Base-by-base conservation (phyloP, 2,329 filamentous ascomycete species). In the Sclerotinia trifoliorum region DNA sequence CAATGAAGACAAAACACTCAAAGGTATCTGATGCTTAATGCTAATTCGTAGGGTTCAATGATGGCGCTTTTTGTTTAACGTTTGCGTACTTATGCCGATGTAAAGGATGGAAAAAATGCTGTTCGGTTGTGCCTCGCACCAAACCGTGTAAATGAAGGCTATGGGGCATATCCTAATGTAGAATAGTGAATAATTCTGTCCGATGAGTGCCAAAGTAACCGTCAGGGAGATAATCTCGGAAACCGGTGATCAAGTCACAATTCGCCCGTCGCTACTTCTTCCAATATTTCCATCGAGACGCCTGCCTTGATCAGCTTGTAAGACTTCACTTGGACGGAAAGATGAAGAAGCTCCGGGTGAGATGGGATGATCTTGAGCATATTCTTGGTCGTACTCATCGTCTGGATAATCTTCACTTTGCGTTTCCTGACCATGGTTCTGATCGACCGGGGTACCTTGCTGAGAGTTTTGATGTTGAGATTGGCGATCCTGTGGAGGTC, bases 301-400 rank as follows among this genome's bases (percentile, higher is more conserved):
- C 57, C 32, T 62, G 35, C 56, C 57, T 24, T 44, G 57, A 24
- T 67, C 56, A 42, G 29, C 48, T 29, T 52, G 56, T 19, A 63
- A 51, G 26, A 55, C 26, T 17, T 67, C 65, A 42, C 21, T 35
- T 32, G 58, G 65, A 35, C 46, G 65, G 48, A 51, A 19, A 24
- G 65, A 63, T 5, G 35, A 54, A 39, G 8, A 48, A 46, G 49
- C 26, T 39, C 42, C 42, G 29, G 67, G 62, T 8, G 67, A 66
- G 21, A 6, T 24, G n/a, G 62, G 67, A n/a, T 61, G 65, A 39
- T 64, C 57, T 46, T 71, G 68, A 4, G 52, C 70, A 39, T 77
- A 74, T 15, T 84, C 82, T 51, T 84, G 81, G 54, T 84, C 83
- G 70, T 84, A 83, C 55, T 82, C 83, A 68, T 83, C 80, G 56